Evolutionary conservation across 2,329 filamentous ascomycete species (phyloP).

Genomic region (Penicillium sp.): DNA sequence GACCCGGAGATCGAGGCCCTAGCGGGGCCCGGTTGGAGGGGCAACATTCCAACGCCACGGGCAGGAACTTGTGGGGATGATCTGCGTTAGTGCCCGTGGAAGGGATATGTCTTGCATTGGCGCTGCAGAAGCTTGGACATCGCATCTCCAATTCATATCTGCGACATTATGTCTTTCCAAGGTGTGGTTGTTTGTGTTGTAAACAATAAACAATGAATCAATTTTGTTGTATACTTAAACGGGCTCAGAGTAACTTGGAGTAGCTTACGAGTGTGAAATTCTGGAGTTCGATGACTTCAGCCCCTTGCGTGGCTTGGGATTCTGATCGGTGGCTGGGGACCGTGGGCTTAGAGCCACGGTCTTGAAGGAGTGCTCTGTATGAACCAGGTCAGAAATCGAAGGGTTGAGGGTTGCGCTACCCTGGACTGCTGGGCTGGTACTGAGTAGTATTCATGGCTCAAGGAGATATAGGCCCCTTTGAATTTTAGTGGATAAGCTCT

Average conservation of each 20-base stretch:
- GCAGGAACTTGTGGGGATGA: conserved; percentile 8
- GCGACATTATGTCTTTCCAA: not conserved
- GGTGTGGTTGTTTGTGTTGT: not conserved
- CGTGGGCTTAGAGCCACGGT: not conserved
- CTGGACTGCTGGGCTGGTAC: not conserved
- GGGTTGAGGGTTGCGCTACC: no score
- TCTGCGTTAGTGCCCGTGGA: conserved; percentile 18
- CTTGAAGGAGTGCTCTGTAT: not conserved
- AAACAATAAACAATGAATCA: no score
- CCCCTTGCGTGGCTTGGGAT: conserved; percentile 22
- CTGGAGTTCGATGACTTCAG: not conserved
- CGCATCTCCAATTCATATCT: not conserved
- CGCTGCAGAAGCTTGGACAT: conserved; percentile 3
- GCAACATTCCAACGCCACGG: conserved; percentile 14
- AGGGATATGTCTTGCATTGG: conserved; percentile 24
- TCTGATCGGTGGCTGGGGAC: conserved; percentile 3
- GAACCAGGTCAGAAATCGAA: not conserved
- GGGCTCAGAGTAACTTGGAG: no score
- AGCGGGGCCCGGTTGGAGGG: conserved; percentile 13
- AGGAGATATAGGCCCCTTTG: not conserved
- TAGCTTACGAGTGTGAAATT: not conserved
- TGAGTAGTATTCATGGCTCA: not conserved
- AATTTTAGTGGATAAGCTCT: not conserved
- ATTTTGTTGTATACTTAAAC: no score
- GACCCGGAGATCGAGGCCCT: conserved; percentile 10